A percentile compares a stretch with the other conserved stretches of the same genome.
phyloP scores from a whole-genome alignment of 2,329 filamentous ascomycete species.

The Zarea fungicola region DNA sequence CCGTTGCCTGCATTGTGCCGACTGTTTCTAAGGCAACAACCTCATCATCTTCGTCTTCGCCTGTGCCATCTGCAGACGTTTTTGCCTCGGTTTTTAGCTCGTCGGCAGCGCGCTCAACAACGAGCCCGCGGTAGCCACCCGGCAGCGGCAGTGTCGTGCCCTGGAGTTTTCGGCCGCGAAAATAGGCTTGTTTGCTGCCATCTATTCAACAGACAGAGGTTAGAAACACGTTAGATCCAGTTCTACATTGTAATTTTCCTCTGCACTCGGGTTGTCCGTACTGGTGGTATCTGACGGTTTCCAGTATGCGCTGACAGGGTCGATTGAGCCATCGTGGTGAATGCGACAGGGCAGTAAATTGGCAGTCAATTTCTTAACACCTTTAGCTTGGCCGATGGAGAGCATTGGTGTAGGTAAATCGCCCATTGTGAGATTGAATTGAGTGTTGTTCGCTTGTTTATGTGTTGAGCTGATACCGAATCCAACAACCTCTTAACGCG shows the following conservation, averaged over 20 bases:
- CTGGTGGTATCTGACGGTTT: constrained; percentile 46
- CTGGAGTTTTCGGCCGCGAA: constrained; percentile 74
- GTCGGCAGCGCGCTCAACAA: constrained; percentile 43
- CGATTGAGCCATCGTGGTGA: constrained; percentile 69
- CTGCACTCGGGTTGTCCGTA: too few relatives aligned
- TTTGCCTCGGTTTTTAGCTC: constrained; percentile 32
- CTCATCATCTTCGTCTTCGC: constrained; percentile 32
- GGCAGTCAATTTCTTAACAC: constrained; percentile 42
- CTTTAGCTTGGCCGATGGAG: constrained; percentile 26
- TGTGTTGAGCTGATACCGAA: background rate
- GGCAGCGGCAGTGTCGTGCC: constrained; percentile 65
- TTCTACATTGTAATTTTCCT: too few relatives aligned
- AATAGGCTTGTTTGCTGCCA: constrained; percentile 54
- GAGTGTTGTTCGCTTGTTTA: background rate
- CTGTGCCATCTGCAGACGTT: constrained; percentile 14
- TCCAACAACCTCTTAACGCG: background rate
- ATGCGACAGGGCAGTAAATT: constrained; percentile 79
- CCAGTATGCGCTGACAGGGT: constrained; percentile 65
- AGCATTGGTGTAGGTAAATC: constrained; percentile 39
- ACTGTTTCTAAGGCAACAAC: constrained; percentile 43
- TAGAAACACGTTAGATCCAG: too few relatives aligned
- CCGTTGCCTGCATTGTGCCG: constrained; percentile 56
- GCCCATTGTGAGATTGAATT: constrained; percentile 29
- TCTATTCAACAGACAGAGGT: too few relatives aligned
- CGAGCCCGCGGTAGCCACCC: constrained; percentile 61